Base-by-base conservation (phyloP, 2,329 filamentous ascomycete species). In the Calonectria leucothoes region DNA sequence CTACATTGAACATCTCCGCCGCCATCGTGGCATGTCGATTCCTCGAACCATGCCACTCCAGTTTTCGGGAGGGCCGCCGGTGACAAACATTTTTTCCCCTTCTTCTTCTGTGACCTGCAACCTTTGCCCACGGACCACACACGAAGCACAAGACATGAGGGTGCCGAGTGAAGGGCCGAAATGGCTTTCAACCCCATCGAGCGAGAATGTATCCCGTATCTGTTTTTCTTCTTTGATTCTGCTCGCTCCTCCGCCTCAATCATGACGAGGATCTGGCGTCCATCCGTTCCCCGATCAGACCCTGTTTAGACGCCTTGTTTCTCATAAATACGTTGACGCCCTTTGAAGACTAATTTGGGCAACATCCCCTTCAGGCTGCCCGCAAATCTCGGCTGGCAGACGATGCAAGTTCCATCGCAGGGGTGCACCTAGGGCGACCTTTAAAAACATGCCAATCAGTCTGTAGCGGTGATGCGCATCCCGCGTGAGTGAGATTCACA, bases 401-500 rank as follows among this genome's bases (percentile, higher is more conserved):
- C 27, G 29, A 42, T 42, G 17, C 42, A 52, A 25, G 51, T 42
- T 20, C 59, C 66, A 70, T 61, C 64, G 57, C 27, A 63, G 78
- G 78, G 78, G 78, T 79, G 72, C n/a, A 11, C 45, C 11, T 66
- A 80, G 67, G 31, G 35, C 20, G n/a, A 61, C 14, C 49, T 65
- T 52, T 31, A 66, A 72, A 69, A 42, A 71, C 75, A 80, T 81
- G 77, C 77, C 73, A 81, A 79, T 79, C 68, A 75, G 74, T 71
- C 59, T 73, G 65, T 73, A 72, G 72, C 65, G 74, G 74, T 78
- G 78, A 78, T 80, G 77, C 75, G 69, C 76, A 79, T 80, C 76
- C 77, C 78, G 77, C 76, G 70, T 76, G 71, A 71, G 78, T 79
- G 74, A 79, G 76, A 77, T 80, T 80, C 70, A 74, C 77, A 77